Evolutionary conservation across 108 stramenopile genomes (phyloP).

Genomic region (Fragilaria radians): DNA sequence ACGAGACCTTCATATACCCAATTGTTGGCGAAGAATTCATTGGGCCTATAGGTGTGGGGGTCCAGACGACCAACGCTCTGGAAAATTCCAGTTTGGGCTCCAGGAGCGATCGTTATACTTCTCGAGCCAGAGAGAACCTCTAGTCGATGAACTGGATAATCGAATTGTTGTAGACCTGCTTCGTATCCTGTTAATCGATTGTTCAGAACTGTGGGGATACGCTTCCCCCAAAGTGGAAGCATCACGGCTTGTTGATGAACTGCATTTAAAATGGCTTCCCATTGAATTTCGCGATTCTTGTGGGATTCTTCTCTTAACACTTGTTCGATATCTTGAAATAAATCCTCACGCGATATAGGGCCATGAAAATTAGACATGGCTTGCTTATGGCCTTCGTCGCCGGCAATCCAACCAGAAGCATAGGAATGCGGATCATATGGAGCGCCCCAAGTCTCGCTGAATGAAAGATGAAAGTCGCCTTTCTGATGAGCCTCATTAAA

Average conservation of each 20-base stretch:
- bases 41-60: constrained; percentile 45
- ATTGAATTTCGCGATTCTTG: constrained; percentile 11
- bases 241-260: constrained; percentile 36
- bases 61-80: constrained; percentile 36
- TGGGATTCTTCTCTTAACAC: constrained; percentile 17
- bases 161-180: constrained; percentile 48
- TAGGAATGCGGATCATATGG: constrained; percentile 48
- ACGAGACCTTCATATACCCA: constrained; percentile 65
- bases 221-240: constrained; percentile 43
- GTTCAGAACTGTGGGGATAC: constrained; percentile 40
- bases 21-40: constrained; percentile 59
- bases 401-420: constrained; percentile 31
- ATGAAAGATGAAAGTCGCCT: constrained; percentile 44
- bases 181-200: constrained; percentile 35
- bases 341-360: constrained; percentile 18
- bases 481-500: constrained; percentile 27
- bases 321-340: constrained; percentile 25
- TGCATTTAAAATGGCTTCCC: constrained; percentile 31
- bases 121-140: constrained; percentile 19
- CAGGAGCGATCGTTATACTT: constrained; percentile 36
- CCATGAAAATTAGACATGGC: constrained; percentile 22
- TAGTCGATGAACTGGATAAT: constrained; percentile 47
- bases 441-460: constrained; percentile 48
- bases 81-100: constrained; percentile 42
- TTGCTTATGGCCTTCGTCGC: constrained; percentile 22